A percentile compares a stretch with the other conserved stretches of the same genome.
Evolutionary conservation across 2,329 filamentous ascomycete species (phyloP).

Genomic region (Trichoderma sp.): DNA sequence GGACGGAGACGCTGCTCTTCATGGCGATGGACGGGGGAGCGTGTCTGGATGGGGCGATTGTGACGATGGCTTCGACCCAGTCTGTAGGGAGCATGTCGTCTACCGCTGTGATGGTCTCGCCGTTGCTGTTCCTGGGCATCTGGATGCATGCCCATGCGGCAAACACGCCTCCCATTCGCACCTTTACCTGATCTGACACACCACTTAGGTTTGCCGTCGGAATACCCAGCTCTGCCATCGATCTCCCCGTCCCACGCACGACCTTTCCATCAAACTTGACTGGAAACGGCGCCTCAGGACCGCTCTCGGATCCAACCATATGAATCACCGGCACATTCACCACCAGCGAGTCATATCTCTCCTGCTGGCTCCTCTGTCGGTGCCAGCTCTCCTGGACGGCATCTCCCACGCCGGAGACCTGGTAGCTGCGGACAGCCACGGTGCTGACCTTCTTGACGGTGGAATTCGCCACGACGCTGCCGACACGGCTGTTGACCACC

Average conservation of each 20-base stretch:
- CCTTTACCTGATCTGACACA: conserved; percentile 55
- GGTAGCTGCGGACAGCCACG: conserved; percentile 44
- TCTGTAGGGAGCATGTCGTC: conserved; percentile 41
- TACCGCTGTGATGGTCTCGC: conserved; percentile 21
- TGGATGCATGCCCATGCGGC: conserved; percentile 62
- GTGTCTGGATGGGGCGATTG: conserved; percentile 55
- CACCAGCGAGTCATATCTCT: conserved; percentile 41
- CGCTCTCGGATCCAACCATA: conserved; percentile 52
- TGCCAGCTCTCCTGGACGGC: conserved; percentile 41
- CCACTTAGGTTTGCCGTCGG: conserved; percentile 58
- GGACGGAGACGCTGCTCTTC: conserved; percentile 54
- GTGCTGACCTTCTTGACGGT: conserved; percentile 46
- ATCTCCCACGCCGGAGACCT: conserved; percentile 35
- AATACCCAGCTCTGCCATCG: conserved; percentile 46
- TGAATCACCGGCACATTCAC: conserved; percentile 39
- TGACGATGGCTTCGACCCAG: conserved; percentile 64
- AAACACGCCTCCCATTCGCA: conserved; percentile 62
- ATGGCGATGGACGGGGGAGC: conserved; percentile 50
- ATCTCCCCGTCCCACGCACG: conserved; percentile 48
- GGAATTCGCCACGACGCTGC: conserved; percentile 41
- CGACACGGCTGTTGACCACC: conserved; percentile 47
- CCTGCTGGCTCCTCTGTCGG: conserved; percentile 39
- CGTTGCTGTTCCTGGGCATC: conserved; percentile 32
- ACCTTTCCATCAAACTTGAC: conserved; percentile 55
- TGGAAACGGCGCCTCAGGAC: conserved; percentile 57